Conservation (phyloP, 1,284 basidiomycete species). For the Afroboletus lepidellus region DNA sequence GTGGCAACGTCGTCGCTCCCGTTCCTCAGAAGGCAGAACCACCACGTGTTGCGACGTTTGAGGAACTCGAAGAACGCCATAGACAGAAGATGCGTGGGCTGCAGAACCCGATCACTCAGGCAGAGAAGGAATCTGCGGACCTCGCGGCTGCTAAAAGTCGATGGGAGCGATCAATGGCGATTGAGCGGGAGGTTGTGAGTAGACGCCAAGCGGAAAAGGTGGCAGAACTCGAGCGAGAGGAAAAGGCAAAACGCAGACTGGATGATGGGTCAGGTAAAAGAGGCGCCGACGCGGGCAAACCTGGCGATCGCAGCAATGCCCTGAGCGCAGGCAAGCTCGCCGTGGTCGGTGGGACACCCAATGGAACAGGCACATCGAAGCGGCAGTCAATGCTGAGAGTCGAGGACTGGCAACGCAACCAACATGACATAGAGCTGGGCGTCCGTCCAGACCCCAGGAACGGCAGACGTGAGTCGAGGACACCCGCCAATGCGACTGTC, state of each 20-base stretch:
- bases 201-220: constrained; percentile 70
- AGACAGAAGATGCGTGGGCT: constrained; percentile 74
- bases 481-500: constrained; percentile 35
- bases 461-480: constrained; percentile 39
- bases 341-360: constrained; percentile 36
- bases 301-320: constrained; percentile 44
- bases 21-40: constrained; percentile 46
- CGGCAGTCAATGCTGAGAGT: constrained; percentile 74
- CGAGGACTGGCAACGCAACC: constrained; percentile 77
- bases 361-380: constrained; percentile 45
- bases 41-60: constrained; percentile 65
- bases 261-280: constrained; percentile 39
- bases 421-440: constrained; percentile 48
- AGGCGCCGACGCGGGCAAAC: constrained; percentile 31
- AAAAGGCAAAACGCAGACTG: constrained; percentile 43
- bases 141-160: constrained; percentile 65
- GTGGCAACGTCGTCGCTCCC: constrained; percentile 42
- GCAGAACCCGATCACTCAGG: constrained; percentile 71
- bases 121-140: constrained; percentile 68
- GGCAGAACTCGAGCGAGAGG: constrained; percentile 48
- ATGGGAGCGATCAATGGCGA: constrained; percentile 71
- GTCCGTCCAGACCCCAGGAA: constrained; percentile 30
- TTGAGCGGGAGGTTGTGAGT: constrained; percentile 67
- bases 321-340: constrained; percentile 62
- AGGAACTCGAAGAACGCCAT: constrained; percentile 79